Percentiles rank a stretch among this genome's conserved stretches.
Conservation (phyloP, 495 filamentous ascomycete species). For the Hyphodiscus hymeniophilus region DNA sequence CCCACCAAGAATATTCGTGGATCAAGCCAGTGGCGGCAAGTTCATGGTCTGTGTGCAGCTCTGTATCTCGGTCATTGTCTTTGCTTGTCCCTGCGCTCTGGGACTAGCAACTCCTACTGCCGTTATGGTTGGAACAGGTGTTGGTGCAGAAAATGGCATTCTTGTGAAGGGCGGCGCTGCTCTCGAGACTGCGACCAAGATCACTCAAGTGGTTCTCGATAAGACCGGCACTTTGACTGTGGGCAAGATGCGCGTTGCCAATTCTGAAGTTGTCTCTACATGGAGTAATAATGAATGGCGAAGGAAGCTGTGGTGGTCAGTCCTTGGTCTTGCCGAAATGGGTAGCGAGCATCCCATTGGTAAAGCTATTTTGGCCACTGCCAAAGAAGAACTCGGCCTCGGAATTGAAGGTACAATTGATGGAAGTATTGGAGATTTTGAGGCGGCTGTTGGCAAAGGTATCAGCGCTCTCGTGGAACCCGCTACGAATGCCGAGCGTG, state of each 20-base stretch:
- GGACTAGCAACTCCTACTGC: conserved; percentile 92
- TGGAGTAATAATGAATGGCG: conserved; percentile 66
- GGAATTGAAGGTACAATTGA: conserved; percentile 66
- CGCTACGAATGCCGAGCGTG: conserved; percentile 50
- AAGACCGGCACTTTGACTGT: conserved; percentile 96
- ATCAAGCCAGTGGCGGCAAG: conserved; percentile 71
- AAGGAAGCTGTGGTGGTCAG: conserved; percentile 81
- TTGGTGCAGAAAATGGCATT: conserved; percentile 95
- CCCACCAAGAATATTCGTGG: conserved; percentile 85
- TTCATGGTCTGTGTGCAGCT: conserved; percentile 96
- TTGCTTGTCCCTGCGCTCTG: conserved; percentile 93
- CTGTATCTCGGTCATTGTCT: conserved; percentile 97
- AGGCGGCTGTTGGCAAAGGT: conserved; percentile 75
- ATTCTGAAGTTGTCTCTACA: conserved; percentile 50
- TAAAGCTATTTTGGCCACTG: conserved; percentile 66
- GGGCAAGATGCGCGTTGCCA: conserved; percentile 87
- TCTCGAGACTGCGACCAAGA: conserved; percentile 83
- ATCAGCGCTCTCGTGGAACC: conserved; percentile 79
- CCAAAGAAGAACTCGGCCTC: conserved; percentile 65
- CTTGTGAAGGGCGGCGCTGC: conserved; percentile 93
- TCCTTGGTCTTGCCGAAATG: conserved; percentile 89
- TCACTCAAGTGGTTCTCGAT: conserved; percentile 94
- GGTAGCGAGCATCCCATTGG: conserved; percentile 93
- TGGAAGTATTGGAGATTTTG: conserved; percentile 77
- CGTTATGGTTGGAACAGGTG: conserved; percentile 96